These are phyloP conservation scores for Schrenkiella parvula DNA, from an alignment of 345 rosid species.

Conservation along the genomic window DNA sequence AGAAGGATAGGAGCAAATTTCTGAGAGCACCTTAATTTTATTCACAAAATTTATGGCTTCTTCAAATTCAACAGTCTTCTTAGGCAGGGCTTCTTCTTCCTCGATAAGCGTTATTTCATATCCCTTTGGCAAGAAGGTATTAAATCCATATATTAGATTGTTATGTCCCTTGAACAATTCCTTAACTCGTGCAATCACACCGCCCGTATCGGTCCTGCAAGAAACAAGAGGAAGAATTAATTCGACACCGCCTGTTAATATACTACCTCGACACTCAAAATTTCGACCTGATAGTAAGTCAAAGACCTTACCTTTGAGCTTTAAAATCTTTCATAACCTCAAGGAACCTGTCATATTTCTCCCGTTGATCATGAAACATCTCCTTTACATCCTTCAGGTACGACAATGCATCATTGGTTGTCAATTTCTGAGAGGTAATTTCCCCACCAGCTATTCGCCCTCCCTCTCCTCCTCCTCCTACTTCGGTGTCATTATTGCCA, in stretches of 20 bases:
- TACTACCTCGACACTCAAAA: neutral
- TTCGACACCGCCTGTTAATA: neutral
- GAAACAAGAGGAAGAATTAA: slow-evolving; percentile 10
- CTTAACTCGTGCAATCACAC: slow-evolving; percentile 94
- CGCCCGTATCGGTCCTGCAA: slow-evolving; percentile 85
- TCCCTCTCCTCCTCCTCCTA: slow-evolving; percentile 8
- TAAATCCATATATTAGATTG: slow-evolving; percentile 80
- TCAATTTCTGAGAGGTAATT: slow-evolving; percentile 51
- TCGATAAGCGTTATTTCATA: slow-evolving; percentile 80
- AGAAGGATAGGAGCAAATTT: neutral
- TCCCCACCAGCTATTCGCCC: slow-evolving; percentile 32
- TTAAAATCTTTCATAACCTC: slow-evolving; percentile 98
- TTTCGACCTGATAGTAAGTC: neutral
- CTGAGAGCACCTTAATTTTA: slow-evolving; percentile 64
- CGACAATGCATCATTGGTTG: slow-evolving; percentile 74
- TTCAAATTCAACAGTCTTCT: slow-evolving; percentile 86
- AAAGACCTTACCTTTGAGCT: slow-evolving; percentile 66
- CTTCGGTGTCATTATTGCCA: slow-evolving; percentile 29
- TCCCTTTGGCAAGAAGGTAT: slow-evolving; percentile 94
- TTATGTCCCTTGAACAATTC: slow-evolving; percentile 90
- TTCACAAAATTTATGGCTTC: slow-evolving; percentile 76
- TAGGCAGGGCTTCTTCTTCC: slow-evolving; percentile 49
- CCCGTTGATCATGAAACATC: slow-evolving; percentile 85
- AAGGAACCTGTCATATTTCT: slow-evolving; percentile 78
- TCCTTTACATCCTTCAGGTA: slow-evolving; percentile 90